A percentile compares a stretch with the other conserved stretches of the same genome.
Evolutionary conservation across 2,329 filamentous ascomycete genomes (phyloP).

Genomic region (Trichoderma sp.): DNA sequence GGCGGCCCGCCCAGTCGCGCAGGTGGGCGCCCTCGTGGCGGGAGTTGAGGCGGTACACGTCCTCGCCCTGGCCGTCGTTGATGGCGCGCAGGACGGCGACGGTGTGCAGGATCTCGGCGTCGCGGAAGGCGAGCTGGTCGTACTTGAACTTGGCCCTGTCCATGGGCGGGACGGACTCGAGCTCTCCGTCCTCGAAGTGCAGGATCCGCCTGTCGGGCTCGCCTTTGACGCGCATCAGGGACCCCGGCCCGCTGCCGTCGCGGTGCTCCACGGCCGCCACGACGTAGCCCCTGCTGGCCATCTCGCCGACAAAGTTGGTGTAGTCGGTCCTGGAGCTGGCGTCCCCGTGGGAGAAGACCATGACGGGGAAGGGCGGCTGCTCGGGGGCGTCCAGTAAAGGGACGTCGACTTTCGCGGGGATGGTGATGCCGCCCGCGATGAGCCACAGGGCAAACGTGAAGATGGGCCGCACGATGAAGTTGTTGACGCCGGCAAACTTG

Average conservation of each 20-base stretch:
- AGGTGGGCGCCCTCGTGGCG: slow-evolving; percentile 52
- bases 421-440: slow-evolving; percentile 49
- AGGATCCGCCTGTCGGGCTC: slow-evolving; percentile 39
- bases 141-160: slow-evolving; percentile 46
- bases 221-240: slow-evolving; percentile 42
- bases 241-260: slow-evolving; percentile 54
- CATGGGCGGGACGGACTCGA: slow-evolving; percentile 39
- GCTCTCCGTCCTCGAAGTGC: slow-evolving; percentile 43
- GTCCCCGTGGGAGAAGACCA: slow-evolving; percentile 57
- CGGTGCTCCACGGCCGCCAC: slow-evolving; percentile 56
- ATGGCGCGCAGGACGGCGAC: slow-evolving; percentile 47
- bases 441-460: slow-evolving; percentile 48
- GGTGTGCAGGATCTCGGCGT: slow-evolving; percentile 53
- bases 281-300: slow-evolving; percentile 53
- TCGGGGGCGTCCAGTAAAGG: slow-evolving; percentile 39
- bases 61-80: slow-evolving; percentile 44
- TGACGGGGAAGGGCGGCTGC: slow-evolving; percentile 43
- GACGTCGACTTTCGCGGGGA: slow-evolving; percentile 52
- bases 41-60: slow-evolving; percentile 46
- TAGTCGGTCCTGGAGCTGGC: slow-evolving; percentile 55
- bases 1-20: slow-evolving; percentile 53
- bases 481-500: slow-evolving; percentile 48
- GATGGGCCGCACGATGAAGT: slow-evolving; percentile 47
- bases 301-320: slow-evolving; percentile 53
- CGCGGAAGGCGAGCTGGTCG: slow-evolving; percentile 53